Conservation (phyloP, 1,139 yeast genomes). For the Ogataea hybrid region DNA sequence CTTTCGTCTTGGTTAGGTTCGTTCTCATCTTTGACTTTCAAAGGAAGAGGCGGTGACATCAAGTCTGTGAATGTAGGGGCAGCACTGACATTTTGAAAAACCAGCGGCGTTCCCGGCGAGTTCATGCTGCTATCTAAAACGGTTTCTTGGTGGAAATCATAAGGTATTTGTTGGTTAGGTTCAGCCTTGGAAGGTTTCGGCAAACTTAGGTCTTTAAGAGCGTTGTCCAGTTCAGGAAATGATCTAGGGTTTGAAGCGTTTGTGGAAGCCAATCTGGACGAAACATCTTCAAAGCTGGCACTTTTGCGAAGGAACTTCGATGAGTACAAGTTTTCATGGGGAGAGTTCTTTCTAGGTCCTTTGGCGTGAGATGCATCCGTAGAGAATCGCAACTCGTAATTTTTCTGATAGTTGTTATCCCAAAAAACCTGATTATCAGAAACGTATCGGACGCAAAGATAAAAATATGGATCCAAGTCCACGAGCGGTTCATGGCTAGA, state of each 20-base stretch:
- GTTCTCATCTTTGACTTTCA: slow-evolving; percentile 3
- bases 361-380: background rate
- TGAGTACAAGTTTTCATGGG: slow-evolving; percentile 13
- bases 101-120: slow-evolving; percentile 29
- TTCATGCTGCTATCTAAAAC: slow-evolving; percentile 16
- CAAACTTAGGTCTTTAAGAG: slow-evolving; percentile 5
- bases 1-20: background rate
- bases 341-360: background rate
- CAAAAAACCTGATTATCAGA: slow-evolving; percentile 56
- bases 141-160: slow-evolving; percentile 6
- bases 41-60: slow-evolving; percentile 14
- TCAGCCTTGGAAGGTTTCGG: slow-evolving; percentile 2
- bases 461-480: slow-evolving; percentile 34
- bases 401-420: slow-evolving; percentile 68
- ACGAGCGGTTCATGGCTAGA: slow-evolving; percentile 16
- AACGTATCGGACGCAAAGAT: slow-evolving; percentile 60
- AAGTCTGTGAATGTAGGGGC: slow-evolving; percentile 21
- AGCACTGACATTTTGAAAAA: slow-evolving; percentile 15
- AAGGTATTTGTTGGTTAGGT: background rate
- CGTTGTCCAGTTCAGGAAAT: slow-evolving; percentile 3
- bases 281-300: slow-evolving; percentile 17
- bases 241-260: slow-evolving; percentile 1
- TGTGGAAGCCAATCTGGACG: background rate
- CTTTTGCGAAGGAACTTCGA: slow-evolving; percentile 19
- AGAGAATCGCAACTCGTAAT: slow-evolving; percentile 44